Evolutionary conservation across 202 grass and related monocot species (phyloP).

Genomic region (Schoenoplectus triqueter): DNA sequence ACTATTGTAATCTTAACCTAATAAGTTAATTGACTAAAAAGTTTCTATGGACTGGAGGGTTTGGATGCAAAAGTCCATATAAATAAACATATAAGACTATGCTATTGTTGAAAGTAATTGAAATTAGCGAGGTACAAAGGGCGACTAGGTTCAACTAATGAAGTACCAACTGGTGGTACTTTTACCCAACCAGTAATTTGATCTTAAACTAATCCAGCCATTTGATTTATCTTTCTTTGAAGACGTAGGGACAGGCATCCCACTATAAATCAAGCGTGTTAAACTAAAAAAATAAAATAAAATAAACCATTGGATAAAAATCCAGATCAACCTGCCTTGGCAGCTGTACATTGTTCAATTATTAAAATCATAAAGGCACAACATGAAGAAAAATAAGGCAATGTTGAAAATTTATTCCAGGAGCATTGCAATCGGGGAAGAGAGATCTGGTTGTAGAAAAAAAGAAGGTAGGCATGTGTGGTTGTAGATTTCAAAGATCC

Average conservation of each 20-base stretch:
- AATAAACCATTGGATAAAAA: not conserved
- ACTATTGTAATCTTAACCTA: not conserved
- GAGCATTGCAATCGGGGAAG: conserved; percentile 1
- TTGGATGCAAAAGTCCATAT: not conserved
- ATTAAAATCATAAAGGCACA: not conserved
- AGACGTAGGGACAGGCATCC: not conserved
- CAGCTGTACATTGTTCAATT: conserved; percentile 12
- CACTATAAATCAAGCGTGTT: conserved; percentile 11
- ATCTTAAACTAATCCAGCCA: not conserved
- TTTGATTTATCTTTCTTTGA: conserved; percentile 11
- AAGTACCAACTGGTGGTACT: conserved; percentile 40
- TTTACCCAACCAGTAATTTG: not conserved
- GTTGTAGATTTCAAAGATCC: not conserved
- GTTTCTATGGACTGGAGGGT: not conserved
- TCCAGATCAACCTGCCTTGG: conserved; percentile 6
- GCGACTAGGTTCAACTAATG: conserved; percentile 33
- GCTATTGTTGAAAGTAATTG: not conserved
- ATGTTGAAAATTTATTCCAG: not conserved
- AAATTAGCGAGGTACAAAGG: not conserved
- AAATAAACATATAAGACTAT: not conserved
- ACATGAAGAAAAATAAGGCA: not conserved
- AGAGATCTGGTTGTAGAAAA: not conserved
- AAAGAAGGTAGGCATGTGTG: not conserved
- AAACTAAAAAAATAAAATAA: not conserved
- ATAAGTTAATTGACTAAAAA: not conserved